These are phyloP conservation scores for Gamsiella multidivaricata DNA, from an alignment of 192 early-diverging fungal genomes.

Conservation along the genomic window DNA sequence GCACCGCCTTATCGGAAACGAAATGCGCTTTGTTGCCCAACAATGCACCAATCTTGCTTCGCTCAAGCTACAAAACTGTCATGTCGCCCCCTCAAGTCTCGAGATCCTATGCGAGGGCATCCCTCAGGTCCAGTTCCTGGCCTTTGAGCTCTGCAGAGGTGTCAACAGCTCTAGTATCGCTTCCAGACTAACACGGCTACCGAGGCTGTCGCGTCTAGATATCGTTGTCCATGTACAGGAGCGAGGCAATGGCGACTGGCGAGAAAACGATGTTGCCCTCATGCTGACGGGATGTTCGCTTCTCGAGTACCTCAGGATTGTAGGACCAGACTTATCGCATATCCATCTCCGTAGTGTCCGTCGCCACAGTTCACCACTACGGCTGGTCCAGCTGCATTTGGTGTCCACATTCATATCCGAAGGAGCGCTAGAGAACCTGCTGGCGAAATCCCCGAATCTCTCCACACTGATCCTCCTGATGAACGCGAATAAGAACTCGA, in stretches of 20 bases:
- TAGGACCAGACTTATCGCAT: conserved; percentile 39
- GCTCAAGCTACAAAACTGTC: conserved; percentile 15
- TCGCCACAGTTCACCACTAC: background rate
- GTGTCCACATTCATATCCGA: conserved; percentile 37
- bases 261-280: conserved; percentile 30
- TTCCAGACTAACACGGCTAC: conserved; percentile 9
- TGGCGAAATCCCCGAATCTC: conserved; percentile 19
- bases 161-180: conserved; percentile 38
- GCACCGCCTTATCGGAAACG: conserved; percentile 26
- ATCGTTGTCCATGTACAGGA: conserved; percentile 34
- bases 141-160: conserved; percentile 28
- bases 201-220: conserved; percentile 12
- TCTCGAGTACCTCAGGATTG: conserved; percentile 21
- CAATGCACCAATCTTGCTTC: conserved; percentile 25
- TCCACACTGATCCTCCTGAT: conserved; percentile 15
- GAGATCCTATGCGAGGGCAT: conserved; percentile 37
- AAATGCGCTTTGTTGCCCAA: conserved; percentile 47
- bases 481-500: conserved; percentile 45
- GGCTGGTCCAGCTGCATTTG: conserved; percentile 5
- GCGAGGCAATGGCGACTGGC: conserved; percentile 43
- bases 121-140: conserved; percentile 10
- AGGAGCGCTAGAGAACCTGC: conserved; percentile 19
- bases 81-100: conserved; percentile 24
- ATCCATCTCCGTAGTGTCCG: conserved; percentile 20
- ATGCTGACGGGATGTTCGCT: conserved; percentile 17